Evolutionary conservation across 345 rosid genomes (phyloP), one percentile per base, ranked within the genome.

Genomic region (Brassica nigra): DNA sequence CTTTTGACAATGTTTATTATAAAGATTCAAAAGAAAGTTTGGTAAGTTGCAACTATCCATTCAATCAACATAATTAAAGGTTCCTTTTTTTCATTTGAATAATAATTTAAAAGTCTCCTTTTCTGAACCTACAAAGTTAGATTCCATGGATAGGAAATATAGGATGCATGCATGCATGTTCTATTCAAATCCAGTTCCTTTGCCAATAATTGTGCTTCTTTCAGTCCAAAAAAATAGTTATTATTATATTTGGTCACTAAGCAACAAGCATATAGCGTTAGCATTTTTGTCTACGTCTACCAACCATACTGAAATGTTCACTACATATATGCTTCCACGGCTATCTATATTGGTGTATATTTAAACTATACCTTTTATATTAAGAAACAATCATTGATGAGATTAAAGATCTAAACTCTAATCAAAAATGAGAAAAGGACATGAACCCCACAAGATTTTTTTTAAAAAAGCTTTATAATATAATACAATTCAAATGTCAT

Each of bases 91-190:
- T 44, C 52, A 12, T 11, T 44, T 11, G 12, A 44, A 44, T 44
- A 44, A 44, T 4, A 44, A 42, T 42, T 42, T 42, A 42, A 42
- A 75, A 80, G 80, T 65, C 73, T 70, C 80, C 44, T 70, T 75
- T 75, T 57, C 49, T 42, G 73, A 76, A 80, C 80, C 83, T 80
- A 80, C 69, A 77, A 80, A 80, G 69, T 76, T 44, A 71, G 80
- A 80, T 76, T 57, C 73, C 57, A 66, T 80, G 76, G 76, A 71
- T 76, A 80, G 70, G 80, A 80, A 75, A 58, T 20, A 54, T 65
- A 70, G 36, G 67, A 70, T 65, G 55, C 75, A 49, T 18, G 39
- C 78, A 80, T 74, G 79, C 79, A 62, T 80, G 71, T 80, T 67
- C 68, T 44, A 66, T 20, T 54, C 74, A 62, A 78, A 31, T 79